Conservation (phyloP, 2,329 filamentous ascomycete genomes). For the Macrophomina pseudophaseolina region DNA sequence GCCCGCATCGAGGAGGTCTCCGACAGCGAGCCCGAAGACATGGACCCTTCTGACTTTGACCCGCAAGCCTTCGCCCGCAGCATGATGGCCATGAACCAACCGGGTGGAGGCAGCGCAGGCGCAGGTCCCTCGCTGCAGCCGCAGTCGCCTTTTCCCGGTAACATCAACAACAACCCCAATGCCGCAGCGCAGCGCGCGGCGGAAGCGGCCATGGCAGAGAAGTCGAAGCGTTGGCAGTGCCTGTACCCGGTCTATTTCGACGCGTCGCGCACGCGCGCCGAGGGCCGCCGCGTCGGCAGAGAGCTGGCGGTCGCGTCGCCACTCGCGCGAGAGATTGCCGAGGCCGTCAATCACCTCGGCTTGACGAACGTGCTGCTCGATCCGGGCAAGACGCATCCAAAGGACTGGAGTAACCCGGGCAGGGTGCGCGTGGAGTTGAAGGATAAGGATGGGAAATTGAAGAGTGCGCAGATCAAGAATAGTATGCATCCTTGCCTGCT, state of each 20-base stretch:
- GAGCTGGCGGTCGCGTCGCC: constrained; percentile 81
- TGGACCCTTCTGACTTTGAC: constrained; percentile 85
- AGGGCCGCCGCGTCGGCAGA: constrained; percentile 79
- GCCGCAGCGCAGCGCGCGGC: constrained; percentile 38
- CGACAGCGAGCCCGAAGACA: constrained; percentile 71
- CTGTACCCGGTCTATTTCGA: constrained; percentile 98
- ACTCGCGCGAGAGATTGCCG: constrained; percentile 85
- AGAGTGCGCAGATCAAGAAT: constrained; percentile 64
- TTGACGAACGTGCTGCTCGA: constrained; percentile 76
- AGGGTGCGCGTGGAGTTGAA: constrained; percentile 80
- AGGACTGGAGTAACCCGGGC: constrained; percentile 97
- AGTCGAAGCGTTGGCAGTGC: constrained; percentile 79
- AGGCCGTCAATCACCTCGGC: constrained; percentile 76
- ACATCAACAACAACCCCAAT: constrained; percentile 27
- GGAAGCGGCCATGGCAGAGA: constrained; percentile 54
- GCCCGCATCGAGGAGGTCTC: constrained; percentile 91
- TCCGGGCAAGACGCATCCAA: constrained; percentile 88
- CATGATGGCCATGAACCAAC: constrained; percentile 40
- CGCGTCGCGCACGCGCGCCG: constrained; percentile 70
- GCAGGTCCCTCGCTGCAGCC: constrained; percentile 30
- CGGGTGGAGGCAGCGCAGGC: background rate
- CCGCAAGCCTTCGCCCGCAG: constrained; percentile 67
- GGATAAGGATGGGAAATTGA: constrained; percentile 62
- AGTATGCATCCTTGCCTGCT: constrained; percentile 55
- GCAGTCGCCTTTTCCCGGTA: constrained; percentile 33